Conservation (phyloP, 2,329 filamentous ascomycete species). For the Thielaviopsis ethacetica region DNA sequence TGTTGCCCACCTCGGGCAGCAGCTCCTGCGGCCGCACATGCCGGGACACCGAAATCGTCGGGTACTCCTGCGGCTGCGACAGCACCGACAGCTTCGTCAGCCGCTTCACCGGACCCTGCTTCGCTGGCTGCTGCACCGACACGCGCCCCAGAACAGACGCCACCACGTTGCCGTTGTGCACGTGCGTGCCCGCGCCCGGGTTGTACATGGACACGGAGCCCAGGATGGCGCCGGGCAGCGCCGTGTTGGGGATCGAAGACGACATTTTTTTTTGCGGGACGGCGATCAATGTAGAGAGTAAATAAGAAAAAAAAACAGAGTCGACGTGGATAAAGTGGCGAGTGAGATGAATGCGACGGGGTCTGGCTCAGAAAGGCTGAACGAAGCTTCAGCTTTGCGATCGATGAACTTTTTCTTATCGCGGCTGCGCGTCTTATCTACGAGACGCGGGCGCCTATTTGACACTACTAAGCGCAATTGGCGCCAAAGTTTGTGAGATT, state of each 20-base stretch:
- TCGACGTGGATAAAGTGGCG: background rate
- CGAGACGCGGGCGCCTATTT: background rate
- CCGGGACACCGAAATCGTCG: conserved; percentile 39
- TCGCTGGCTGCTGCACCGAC: conserved; percentile 32
- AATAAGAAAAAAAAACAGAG: background rate
- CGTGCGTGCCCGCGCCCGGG: conserved; percentile 70
- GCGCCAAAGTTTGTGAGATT: too few relatives aligned
- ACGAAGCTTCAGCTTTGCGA: background rate
- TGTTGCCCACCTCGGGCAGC: conserved; percentile 64
- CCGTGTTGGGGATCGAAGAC: conserved; percentile 30
- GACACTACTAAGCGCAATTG: background rate
- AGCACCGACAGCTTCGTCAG: conserved; percentile 39
- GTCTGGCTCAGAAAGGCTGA: background rate
- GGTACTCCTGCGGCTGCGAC: conserved; percentile 24
- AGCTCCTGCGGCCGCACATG: conserved; percentile 45
- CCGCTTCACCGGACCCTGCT: conserved; percentile 38
- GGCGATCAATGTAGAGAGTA: background rate
- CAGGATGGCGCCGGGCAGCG: conserved; percentile 69
- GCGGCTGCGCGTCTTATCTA: conserved; percentile 2
- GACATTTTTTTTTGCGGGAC: background rate
- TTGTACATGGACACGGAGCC: conserved; percentile 49
- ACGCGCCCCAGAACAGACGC: conserved; percentile 70
- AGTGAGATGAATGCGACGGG: background rate
- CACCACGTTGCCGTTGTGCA: conserved; percentile 58
- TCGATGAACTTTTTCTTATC: conserved; percentile 6